phyloP scores from a whole-genome alignment of 139 green algal genomes.

The Picochlorum sp. region DNA sequence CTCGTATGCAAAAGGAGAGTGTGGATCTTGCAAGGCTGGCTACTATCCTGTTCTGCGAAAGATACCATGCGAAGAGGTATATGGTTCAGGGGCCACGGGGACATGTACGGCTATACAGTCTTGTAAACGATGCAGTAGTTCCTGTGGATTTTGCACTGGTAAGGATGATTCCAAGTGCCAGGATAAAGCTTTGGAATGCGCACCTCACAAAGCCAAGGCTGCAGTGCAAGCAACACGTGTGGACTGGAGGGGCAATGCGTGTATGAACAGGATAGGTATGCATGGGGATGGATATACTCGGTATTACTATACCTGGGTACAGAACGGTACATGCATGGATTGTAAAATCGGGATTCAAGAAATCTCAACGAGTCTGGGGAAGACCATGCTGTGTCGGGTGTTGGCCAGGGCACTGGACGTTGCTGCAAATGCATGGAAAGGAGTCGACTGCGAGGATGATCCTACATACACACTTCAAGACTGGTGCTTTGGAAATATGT shows the following conservation, averaged over 20 bases:
- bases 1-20: background rate
- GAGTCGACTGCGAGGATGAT: background rate
- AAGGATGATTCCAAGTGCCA: background rate
- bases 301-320: background rate
- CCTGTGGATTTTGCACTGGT: background rate
- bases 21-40: background rate
- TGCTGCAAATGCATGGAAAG: slow-evolving; percentile 1
- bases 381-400: background rate
- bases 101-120: background rate
- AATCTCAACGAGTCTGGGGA: background rate
- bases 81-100: background rate
- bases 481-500: background rate
- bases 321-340: background rate
- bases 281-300: background rate
- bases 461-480: background rate
- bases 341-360: background rate
- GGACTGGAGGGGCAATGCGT: background rate
- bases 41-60: background rate
- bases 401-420: background rate
- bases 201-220: background rate
- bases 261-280: background rate
- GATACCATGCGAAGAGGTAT: background rate
- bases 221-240: background rate
- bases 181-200: background rate
- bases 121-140: background rate